Evolutionary conservation across 331 rosid species (phyloP), one percentile per base, ranked within the genome.

Genomic region (Malus hybrid): DNA sequence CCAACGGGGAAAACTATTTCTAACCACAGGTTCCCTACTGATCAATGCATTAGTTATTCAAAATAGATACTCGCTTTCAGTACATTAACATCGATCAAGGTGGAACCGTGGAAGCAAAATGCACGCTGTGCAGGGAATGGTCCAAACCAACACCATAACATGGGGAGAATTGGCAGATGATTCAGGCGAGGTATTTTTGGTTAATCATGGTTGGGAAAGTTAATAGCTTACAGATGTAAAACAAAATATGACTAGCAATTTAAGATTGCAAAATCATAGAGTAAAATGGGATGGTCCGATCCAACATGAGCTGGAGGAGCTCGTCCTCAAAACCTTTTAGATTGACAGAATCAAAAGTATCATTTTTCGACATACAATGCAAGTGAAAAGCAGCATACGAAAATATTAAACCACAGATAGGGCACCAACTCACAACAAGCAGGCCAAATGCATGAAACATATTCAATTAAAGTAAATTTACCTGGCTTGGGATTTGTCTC

Each of bases 401-500:
- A 34, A 34, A 34, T 7, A 34, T 34, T 34, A 34, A 34, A 34
- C 42, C 42, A 34, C 42, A 34, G 42, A 34, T 7, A 34, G 42
- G 10, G 42, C 42, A 39, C 36, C 14, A 57, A n/a, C 24, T 57
- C 54, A 72, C 68, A 34, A 60, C 5, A 73, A 59, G 68, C 57
- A 18, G 28, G 62, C 39, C 57, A 39, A 39, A 24, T 39, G 68
- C 15, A 60, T 16, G 59, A 73, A 70, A 65, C 36, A 42, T 39
- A 39, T 65, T 27, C 68, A 27, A 29, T 42, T 54, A 50, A 4
- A 67, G 28, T 16, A 2, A 19, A 34, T 6, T 12, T 88, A 95
- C 99, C 99, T 92, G 90, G 89, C 99, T 95, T 22, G 97, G 99
- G 83, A 95, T 90, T 81, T 90, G 96, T 74, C 91, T 92, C 66